Evolutionary conservation across 495 filamentous ascomycete genomes (phyloP).

Genomic region (Neurospora pannonica): DNA sequence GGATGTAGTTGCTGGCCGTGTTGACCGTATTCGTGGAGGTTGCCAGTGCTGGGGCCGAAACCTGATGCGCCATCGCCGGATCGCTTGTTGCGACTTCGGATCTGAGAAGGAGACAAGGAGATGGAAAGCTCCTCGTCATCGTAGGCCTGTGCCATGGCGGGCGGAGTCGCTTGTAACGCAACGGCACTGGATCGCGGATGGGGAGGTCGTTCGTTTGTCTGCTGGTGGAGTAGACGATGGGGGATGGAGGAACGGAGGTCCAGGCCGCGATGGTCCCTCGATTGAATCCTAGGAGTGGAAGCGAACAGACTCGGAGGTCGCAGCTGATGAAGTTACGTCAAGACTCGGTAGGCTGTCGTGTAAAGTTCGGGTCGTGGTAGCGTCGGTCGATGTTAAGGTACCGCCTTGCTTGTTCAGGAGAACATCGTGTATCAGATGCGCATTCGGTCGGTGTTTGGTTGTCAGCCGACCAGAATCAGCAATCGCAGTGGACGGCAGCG

Average conservation of each 20-base stretch:
- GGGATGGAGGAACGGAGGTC: background rate
- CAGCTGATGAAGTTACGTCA: background rate
- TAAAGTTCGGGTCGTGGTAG: background rate
- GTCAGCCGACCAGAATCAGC: background rate
- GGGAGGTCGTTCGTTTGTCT: background rate
- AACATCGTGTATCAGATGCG: background rate
- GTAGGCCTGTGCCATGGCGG: constrained; percentile 46
- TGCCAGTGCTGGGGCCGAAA: constrained; percentile 13
- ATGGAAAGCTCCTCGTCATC: constrained; percentile 92
- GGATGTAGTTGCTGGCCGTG: constrained; percentile 14
- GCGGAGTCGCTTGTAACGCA: constrained; percentile 1
- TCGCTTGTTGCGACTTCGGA: constrained; percentile 39
- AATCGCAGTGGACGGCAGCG: background rate
- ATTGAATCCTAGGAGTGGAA: background rate
- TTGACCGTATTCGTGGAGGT: constrained; percentile 16
- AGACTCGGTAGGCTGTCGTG: background rate
- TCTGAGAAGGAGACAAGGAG: constrained; percentile 59
- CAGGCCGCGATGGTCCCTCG: background rate
- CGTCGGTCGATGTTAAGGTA: background rate
- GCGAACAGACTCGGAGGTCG: background rate
- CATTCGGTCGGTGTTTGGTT: background rate
- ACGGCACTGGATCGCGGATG: background rate
- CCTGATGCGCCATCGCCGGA: constrained; percentile 15
- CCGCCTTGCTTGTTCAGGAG: background rate
- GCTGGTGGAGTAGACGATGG: background rate